phyloP scores from a whole-genome alignment of 805 yeast species.

The Schwanniomyces sp. region DNA sequence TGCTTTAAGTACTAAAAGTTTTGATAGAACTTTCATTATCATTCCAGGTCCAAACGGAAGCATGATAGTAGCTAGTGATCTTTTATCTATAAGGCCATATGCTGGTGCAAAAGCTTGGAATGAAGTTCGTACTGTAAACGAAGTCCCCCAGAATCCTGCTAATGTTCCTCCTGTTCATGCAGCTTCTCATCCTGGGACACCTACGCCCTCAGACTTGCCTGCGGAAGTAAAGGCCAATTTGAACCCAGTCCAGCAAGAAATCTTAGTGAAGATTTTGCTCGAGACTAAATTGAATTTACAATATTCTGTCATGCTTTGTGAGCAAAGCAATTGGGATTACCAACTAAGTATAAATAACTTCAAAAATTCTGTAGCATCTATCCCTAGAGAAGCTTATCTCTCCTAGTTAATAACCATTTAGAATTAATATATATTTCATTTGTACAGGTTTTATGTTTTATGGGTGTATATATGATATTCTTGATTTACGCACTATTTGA shows the following conservation, averaged over 20 bases:
- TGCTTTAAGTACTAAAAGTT: slow-evolving; percentile 62
- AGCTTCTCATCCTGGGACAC: slow-evolving; percentile 8
- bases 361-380: slow-evolving; percentile 57
- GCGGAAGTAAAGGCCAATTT: slow-evolving; percentile 54
- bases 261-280: slow-evolving; percentile 61
- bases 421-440: neutral
- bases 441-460: neutral
- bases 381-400: slow-evolving; percentile 42
- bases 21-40: slow-evolving; percentile 83
- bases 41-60: slow-evolving; percentile 67
- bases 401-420: neutral
- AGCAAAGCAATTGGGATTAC: slow-evolving; percentile 85
- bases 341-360: slow-evolving; percentile 69
- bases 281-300: slow-evolving; percentile 79
- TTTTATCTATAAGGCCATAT: slow-evolving; percentile 64
- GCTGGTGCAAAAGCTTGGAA: slow-evolving; percentile 61
- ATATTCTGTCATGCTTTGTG: slow-evolving; percentile 78
- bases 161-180: slow-evolving; percentile 7
- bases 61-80: slow-evolving; percentile 84
- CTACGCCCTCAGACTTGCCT: slow-evolving; percentile 45
- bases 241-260: slow-evolving; percentile 56
- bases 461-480: neutral
- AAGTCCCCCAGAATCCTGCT: slow-evolving; percentile 1
- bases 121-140: slow-evolving; percentile 7
- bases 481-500: neutral